phyloP scores from a whole-genome alignment of 2,329 filamentous ascomycete species.

The Nakataea oryzae region DNA sequence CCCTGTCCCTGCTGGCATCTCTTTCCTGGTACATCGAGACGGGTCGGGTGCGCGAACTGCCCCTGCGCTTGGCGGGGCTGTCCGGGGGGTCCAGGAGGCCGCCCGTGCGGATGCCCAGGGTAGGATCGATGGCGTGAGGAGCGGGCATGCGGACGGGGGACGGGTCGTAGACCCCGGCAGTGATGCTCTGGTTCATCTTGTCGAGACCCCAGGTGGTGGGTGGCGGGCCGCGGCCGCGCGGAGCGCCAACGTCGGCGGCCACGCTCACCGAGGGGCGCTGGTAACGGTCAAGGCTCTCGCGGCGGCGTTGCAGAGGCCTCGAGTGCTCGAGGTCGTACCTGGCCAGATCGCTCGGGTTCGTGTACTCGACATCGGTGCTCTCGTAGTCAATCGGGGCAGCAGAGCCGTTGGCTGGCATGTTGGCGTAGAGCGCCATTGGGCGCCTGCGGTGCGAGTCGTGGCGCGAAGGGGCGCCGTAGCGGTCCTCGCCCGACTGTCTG shows the following conservation, averaged over 20 bases:
- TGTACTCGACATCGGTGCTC: slow-evolving; percentile 53
- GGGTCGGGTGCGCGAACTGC: slow-evolving; percentile 26
- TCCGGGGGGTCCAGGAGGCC: slow-evolving; percentile 21
- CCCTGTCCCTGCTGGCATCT: slow-evolving; percentile 19
- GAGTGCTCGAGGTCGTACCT: slow-evolving; percentile 50
- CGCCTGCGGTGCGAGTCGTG: slow-evolving; percentile 30
- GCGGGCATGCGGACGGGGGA: slow-evolving; percentile 34
- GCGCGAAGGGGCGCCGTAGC: slow-evolving; percentile 20
- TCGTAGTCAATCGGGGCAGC: slow-evolving; percentile 39
- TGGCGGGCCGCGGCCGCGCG: slow-evolving; percentile 42
- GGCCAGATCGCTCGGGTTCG: slow-evolving; percentile 50
- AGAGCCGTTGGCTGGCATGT: slow-evolving; percentile 27
- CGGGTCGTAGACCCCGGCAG: slow-evolving; percentile 32
- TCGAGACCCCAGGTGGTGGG: slow-evolving; percentile 63
- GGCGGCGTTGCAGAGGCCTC: slow-evolving; percentile 28
- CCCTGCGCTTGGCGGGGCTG: slow-evolving; percentile 21
- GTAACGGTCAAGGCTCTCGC: slow-evolving; percentile 47
- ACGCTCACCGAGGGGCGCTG: slow-evolving; percentile 44
- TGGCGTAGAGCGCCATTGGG: slow-evolving; percentile 33
- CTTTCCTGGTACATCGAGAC: slow-evolving; percentile 43
- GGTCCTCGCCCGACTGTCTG: slow-evolving; percentile 24
- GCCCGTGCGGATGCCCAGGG: slow-evolving; percentile 22
- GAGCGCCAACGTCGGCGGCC: slow-evolving; percentile 33
- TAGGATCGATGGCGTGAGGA: slow-evolving; percentile 27
- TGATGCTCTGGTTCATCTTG: slow-evolving; percentile 43